Percentiles rank a stretch among this genome's conserved stretches.
Conservation (phyloP, 2,329 filamentous ascomycete genomes). For the Colletotrichum tanaceti region DNA sequence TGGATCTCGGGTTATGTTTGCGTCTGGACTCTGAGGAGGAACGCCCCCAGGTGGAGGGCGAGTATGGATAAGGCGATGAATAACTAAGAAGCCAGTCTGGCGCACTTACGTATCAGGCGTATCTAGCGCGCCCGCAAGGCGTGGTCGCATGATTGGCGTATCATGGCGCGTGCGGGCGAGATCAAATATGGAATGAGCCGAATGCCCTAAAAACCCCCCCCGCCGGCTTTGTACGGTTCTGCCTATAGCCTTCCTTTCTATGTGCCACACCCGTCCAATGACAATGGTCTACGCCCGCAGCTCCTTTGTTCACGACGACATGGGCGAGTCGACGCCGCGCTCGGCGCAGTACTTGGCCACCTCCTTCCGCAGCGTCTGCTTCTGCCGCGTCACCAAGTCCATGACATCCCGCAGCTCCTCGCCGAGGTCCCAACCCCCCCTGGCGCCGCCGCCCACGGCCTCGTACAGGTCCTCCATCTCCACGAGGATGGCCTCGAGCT, state of each 20-base stretch:
- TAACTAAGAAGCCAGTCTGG: conserved; percentile 7
- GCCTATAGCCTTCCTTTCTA: background rate
- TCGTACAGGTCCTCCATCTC: conserved; percentile 73
- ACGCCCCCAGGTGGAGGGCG: conserved; percentile 71
- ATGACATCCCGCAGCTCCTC: conserved; percentile 69
- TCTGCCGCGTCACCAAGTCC: conserved; percentile 73
- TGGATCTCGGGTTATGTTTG: conserved; percentile 67
- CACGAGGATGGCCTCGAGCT: conserved; percentile 78
- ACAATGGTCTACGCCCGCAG: conserved; percentile 7
- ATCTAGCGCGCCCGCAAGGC: conserved; percentile 10
- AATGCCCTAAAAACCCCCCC: background rate
- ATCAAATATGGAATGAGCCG: background rate
- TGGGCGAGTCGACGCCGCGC: conserved; percentile 55
- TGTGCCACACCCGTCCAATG: background rate
- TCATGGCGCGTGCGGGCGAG: background rate
- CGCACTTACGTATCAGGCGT: background rate
- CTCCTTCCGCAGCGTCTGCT: conserved; percentile 75
- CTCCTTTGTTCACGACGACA: conserved; percentile 9
- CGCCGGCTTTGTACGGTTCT: conserved; percentile 13
- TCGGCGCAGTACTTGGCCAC: conserved; percentile 80
- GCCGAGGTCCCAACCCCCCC: conserved; percentile 57
- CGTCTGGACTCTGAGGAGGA: conserved; percentile 71
- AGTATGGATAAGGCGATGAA: conserved; percentile 66
- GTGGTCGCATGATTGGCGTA: conserved; percentile 7
- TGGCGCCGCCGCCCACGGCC: conserved; percentile 55